These are phyloP conservation scores for Protomyces inouyei DNA, from an alignment of 1,139 yeast species.

Conservation along the genomic window DNA sequence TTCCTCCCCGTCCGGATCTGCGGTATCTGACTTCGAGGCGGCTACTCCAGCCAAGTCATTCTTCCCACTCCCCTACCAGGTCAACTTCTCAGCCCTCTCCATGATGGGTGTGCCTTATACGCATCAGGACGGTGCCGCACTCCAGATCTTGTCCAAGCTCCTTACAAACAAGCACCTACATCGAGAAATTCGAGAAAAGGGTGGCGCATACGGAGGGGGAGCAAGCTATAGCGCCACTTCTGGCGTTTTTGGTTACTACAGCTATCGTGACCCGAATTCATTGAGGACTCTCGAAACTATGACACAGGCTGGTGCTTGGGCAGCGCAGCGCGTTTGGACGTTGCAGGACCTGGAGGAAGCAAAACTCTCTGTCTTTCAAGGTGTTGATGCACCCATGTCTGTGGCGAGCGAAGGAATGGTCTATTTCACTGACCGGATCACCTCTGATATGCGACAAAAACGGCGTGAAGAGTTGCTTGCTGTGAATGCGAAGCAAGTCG, in stretches of 20 bases:
- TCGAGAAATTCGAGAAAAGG: slow-evolving; percentile 85
- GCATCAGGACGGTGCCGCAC: slow-evolving; percentile 72
- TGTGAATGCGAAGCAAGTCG: slow-evolving; percentile 59
- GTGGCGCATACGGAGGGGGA: slow-evolving; percentile 98
- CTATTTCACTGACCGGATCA: slow-evolving; percentile 62
- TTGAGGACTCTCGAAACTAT: slow-evolving; percentile 61
- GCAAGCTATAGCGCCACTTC: slow-evolving; percentile 75
- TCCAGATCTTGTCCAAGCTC: slow-evolving; percentile 75
- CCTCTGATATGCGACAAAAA: slow-evolving; percentile 72
- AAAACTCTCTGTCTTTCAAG: slow-evolving; percentile 81
- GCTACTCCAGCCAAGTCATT: slow-evolving; percentile 41
- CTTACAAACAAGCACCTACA: slow-evolving; percentile 80
- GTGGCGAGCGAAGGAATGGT: slow-evolving; percentile 71
- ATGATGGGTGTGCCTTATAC: slow-evolving; percentile 63
- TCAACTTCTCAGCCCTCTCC: slow-evolving; percentile 73
- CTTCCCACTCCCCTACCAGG: slow-evolving; percentile 80
- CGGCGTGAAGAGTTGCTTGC: slow-evolving; percentile 64
- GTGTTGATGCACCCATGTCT: slow-evolving; percentile 83
- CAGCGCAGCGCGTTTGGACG: slow-evolving; percentile 50
- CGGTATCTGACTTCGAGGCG: neutral
- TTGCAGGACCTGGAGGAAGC: slow-evolving; percentile 77
- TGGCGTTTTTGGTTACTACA: slow-evolving; percentile 75
- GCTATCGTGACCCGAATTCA: slow-evolving; percentile 92
- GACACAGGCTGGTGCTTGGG: slow-evolving; percentile 53
- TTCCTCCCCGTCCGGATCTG: neutral